These are phyloP conservation scores for Apiotrichum gamsii DNA, from an alignment of 1,284 basidiomycete genomes.

Conservation along the genomic window DNA sequence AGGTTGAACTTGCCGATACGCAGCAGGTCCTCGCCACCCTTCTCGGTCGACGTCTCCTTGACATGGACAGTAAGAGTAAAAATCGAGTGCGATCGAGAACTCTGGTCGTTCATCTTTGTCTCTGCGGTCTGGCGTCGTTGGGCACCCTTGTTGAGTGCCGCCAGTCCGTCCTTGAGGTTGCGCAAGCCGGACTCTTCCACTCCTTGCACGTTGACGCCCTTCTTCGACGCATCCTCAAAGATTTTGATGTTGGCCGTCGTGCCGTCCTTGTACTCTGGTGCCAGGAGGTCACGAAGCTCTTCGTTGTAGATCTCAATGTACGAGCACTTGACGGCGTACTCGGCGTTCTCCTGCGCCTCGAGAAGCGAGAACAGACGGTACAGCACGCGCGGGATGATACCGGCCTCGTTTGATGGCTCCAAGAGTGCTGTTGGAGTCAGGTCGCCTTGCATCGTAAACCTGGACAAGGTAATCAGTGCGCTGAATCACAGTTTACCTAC, in stretches of 20 bases:
- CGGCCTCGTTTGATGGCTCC: conserved; percentile 81
- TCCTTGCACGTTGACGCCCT: conserved; percentile 80
- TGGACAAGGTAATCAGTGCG: conserved; percentile 36
- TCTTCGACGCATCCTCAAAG: conserved; percentile 82
- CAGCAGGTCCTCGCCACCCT: conserved; percentile 74
- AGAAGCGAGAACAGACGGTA: conserved; percentile 88
- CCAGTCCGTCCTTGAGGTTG: conserved; percentile 76
- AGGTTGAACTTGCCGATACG: conserved; percentile 94
- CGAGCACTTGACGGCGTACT: conserved; percentile 90
- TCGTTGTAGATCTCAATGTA: conserved; percentile 99
- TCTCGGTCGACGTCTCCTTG: conserved; percentile 63
- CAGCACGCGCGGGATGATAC: conserved; percentile 94
- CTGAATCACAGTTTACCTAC: too few relatives aligned
- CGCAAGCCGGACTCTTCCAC: conserved; percentile 84
- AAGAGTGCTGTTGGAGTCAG: conserved; percentile 66
- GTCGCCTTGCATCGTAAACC: conserved; percentile 93
- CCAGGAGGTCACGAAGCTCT: conserved; percentile 89
- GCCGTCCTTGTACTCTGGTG: conserved; percentile 62
- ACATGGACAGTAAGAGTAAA: conserved; percentile 92
- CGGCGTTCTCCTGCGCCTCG: conserved; percentile 60
- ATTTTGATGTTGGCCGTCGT: conserved; percentile 59
- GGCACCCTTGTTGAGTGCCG: conserved; percentile 79
- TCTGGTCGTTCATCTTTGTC: conserved; percentile 97
- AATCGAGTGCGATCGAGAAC: conserved; percentile 91
- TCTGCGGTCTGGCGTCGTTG: conserved; percentile 88